phyloP scores from a whole-genome alignment of 495 filamentous ascomycete species.

The Parathielavia appendiculata region DNA sequence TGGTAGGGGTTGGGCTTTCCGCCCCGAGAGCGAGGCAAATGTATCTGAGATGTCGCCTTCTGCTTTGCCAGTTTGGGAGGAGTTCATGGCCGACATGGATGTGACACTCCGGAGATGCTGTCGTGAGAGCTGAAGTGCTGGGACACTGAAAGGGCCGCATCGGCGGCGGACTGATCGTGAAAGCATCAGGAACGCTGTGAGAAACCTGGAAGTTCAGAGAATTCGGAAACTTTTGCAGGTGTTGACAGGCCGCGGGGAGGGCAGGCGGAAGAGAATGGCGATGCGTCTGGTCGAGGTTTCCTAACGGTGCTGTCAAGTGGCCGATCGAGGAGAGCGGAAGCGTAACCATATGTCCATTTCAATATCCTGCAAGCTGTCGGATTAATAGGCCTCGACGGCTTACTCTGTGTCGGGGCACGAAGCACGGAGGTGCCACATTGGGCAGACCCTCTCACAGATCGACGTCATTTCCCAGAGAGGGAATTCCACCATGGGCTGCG shows the following conservation, averaged over 20 bases:
- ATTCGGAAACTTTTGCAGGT: background rate
- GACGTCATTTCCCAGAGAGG: background rate
- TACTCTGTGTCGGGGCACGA: background rate
- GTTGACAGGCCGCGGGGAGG: too few species aligned
- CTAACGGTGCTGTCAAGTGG: too few species aligned
- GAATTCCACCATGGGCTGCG: too few species aligned
- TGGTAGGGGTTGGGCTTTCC: slow-evolving; percentile 58
- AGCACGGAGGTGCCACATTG: slow-evolving; percentile 3
- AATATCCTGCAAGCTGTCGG: background rate
- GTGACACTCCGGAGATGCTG: background rate
- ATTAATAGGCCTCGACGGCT: background rate
- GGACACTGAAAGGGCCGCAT: background rate
- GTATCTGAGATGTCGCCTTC: slow-evolving; percentile 78
- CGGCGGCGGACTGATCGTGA: background rate
- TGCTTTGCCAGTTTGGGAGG: slow-evolving; percentile 31
- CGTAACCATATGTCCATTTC: too few species aligned
- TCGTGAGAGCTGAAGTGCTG: background rate
- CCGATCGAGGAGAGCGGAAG: too few species aligned
- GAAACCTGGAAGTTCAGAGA: background rate
- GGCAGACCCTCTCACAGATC: background rate
- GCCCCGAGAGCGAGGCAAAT: slow-evolving; percentile 74
- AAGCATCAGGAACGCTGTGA: background rate
- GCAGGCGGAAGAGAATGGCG: too few species aligned
- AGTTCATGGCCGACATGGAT: slow-evolving; percentile 23
- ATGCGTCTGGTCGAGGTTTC: too few species aligned